Base-by-base conservation (phyloP, 2,329 filamentous ascomycete genomes). In the Zymoseptoria crescenta region DNA sequence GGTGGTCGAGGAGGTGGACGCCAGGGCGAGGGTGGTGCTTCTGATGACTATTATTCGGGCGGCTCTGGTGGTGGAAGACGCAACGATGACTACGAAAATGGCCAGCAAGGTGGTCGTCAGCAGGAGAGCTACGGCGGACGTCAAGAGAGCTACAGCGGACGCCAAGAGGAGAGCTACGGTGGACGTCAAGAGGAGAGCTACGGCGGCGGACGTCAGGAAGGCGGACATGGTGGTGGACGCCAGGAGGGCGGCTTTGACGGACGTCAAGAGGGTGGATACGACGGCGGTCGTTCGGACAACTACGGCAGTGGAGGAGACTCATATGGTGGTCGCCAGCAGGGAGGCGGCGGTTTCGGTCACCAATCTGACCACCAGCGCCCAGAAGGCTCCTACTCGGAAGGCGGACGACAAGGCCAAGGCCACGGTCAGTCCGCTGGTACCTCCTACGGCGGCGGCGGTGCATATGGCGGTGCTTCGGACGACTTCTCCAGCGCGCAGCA, bases 401-500 rank as follows among this genome's bases (percentile, higher is more conserved):
- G 65, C 10, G 57, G 63, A 4, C 64, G 62, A 2, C 61, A 68
- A n/a, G 69, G 67, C 8, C 61, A 67, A 50, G 70, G 72, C 28
- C 65, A 73, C 49, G 70, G 72, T 56, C 65, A 75, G 48, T 76
- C 74, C 13, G 73, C 73, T 35, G 75, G 75, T 52, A 77, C 75
- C 8, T 71, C 73, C 1, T 77, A 79, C 57, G 76, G 75, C 53
- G 70, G 70, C 29, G 74, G 74, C 13, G 70, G 71, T 29, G 59
- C 55, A 20, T 69, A 74, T 29, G 72, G 72, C 28, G 73, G 74
- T 53, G 65, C 71, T 61, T 74, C 76, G 62, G 76, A 81, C 63
- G 81, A 86, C 65, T 78, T 82, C 69, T 77, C 75, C 53, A 76
- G 77, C 54, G 83, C 83, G 8, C 75, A 78, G 53, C 71, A 77